Evolutionary conservation across 2,329 filamentous ascomycete genomes (phyloP), one percentile per base, ranked within the genome.

Genomic region (Dothidotthia symphoricarpi): DNA sequence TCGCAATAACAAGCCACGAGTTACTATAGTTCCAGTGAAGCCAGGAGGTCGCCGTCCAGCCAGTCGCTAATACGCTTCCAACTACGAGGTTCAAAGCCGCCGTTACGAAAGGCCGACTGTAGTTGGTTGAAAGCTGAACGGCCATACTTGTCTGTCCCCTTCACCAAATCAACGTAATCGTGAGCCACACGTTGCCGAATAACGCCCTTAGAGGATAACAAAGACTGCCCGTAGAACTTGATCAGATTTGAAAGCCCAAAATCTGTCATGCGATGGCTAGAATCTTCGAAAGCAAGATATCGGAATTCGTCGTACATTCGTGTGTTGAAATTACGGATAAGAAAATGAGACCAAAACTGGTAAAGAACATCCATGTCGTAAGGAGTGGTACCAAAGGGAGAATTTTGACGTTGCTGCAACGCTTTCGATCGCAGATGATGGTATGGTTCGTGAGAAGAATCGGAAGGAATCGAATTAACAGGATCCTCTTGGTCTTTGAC

Each of bases 291-390:
- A 38, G 85, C 85, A 61, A 78, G 74, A 55, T 72, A 70, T 48
- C 80, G 79, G 69, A 89, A 88, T 63, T 89, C 85, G 59, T 79
- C 72, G 69, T 89, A 89, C 80, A 90, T 86, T 59, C 72, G 73
- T 41, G 75, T 73, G 64, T 89, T 86, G 75, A 89, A 88, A 67
- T 85, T 83, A 55, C 80, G 75, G 47, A 81, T 76, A 47, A 89
- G 74, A 59, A 85, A 86, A 62, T 84, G 78, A 14, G 81, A 80
- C 83, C 85, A 89, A 69, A 86, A 86, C 48, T 81, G 76, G 69
- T 88, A 88, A 19, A 87, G 75, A 41, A 80, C 74, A 58, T 80
- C 75, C 74, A 85, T 82, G 55, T 81, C 75, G 43, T 73, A 69
- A 32, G 77, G 75, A 26, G 71, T 75, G 37, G 47, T 67, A 49